These are phyloP conservation scores for Ustilago crameri DNA, from an alignment of 1,284 basidiomycete species.

Conservation along the genomic window DNA sequence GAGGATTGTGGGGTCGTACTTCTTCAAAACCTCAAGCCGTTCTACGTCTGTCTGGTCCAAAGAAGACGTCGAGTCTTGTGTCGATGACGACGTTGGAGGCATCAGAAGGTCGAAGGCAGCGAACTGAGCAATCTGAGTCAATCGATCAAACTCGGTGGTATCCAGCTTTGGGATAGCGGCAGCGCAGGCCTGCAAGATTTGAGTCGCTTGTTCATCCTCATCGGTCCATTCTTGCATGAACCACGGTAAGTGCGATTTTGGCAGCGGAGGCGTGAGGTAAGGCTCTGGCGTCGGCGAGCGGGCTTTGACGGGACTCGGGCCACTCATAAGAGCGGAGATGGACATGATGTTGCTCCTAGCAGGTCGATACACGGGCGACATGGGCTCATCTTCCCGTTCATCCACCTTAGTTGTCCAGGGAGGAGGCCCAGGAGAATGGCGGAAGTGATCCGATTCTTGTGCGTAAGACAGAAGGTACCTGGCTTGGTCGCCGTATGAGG, in stretches of 20 bases:
- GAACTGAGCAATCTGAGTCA: constrained; percentile 41
- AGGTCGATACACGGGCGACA: constrained; percentile 32
- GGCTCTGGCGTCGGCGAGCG: constrained; percentile 21
- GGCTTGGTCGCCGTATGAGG: constrained; percentile 1
- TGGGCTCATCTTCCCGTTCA: constrained; percentile 20
- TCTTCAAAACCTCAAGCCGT: constrained; percentile 5
- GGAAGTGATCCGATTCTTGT: constrained; percentile 1
- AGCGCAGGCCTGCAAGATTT: constrained; percentile 30
- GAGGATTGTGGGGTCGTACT: constrained; percentile 22
- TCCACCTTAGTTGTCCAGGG: constrained; percentile 15
- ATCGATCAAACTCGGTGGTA: constrained; percentile 41
- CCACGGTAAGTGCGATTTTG: neutral
- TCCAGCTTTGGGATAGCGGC: constrained; percentile 25
- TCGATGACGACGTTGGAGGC: constrained; percentile 10
- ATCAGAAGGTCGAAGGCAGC: constrained; percentile 34
- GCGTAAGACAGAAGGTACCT: neutral
- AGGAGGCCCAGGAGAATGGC: neutral
- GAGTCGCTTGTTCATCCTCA: constrained; percentile 41
- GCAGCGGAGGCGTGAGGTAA: constrained; percentile 15
- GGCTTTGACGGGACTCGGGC: constrained; percentile 18
- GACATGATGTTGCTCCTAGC: constrained; percentile 49
- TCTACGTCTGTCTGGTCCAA: constrained; percentile 8
- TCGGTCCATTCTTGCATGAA: constrained; percentile 36
- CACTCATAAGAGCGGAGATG: constrained; percentile 46
- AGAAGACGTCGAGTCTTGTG: constrained; percentile 7